phyloP scores from a whole-genome alignment of 1,139 yeast species.

The Geotrichum aggregatum region DNA sequence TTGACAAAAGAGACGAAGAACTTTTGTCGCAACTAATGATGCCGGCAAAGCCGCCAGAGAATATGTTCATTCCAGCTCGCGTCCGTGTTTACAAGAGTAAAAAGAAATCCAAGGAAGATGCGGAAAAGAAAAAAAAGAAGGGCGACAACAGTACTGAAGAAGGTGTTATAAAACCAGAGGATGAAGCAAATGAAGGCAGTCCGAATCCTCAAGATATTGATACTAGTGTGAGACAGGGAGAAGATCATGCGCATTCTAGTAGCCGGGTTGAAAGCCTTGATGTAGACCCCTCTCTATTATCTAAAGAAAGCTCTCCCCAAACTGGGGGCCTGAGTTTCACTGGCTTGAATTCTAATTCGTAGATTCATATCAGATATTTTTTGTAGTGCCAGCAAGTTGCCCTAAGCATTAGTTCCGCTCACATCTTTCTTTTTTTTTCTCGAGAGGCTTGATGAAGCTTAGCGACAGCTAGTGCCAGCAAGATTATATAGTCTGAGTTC shows the following conservation, averaged over 20 bases:
- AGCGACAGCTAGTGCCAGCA: too few relatives aligned
- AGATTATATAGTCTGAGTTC: too few relatives aligned
- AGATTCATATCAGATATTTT: neutral
- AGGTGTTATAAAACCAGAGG: slow-evolving; percentile 5
- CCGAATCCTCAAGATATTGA: neutral
- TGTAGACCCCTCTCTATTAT: slow-evolving; percentile 5
- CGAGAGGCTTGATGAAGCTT: too few relatives aligned
- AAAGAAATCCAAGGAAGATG: slow-evolving; percentile 18
- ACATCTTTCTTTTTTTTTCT: neutral
- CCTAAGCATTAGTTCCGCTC: neutral
- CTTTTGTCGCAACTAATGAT: slow-evolving; percentile 32
- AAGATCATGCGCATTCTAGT: neutral
- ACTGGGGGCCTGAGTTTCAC: neutral
- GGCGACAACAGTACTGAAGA: slow-evolving; percentile 9
- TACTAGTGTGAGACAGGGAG: neutral
- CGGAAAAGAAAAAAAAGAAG: slow-evolving; percentile 11
- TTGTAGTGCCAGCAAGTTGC: neutral
- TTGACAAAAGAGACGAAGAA: slow-evolving; percentile 76
- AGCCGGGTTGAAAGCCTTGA: neutral
- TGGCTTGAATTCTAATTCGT: neutral
- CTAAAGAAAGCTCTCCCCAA: slow-evolving; percentile 2
- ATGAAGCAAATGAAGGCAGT: neutral
- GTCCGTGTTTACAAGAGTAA: slow-evolving; percentile 33
- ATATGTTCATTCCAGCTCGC: slow-evolving; percentile 30
- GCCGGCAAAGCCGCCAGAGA: slow-evolving; percentile 34